phyloP scores from a whole-genome alignment of 495 filamentous ascomycete genomes.

The Letharia columbiana region DNA sequence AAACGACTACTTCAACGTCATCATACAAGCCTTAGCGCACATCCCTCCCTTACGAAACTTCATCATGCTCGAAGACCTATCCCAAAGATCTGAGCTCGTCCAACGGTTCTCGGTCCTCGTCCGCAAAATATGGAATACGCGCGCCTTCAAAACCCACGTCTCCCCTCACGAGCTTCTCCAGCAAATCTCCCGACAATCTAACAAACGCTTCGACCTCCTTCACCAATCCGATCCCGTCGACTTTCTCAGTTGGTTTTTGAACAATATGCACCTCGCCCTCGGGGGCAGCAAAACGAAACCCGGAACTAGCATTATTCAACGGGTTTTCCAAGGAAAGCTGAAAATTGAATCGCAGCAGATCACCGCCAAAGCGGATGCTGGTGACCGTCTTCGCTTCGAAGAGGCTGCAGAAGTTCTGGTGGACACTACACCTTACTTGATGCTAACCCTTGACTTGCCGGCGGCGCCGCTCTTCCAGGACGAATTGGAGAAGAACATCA shows the following conservation, averaged over 20 bases:
- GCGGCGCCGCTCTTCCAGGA: constrained; percentile 96
- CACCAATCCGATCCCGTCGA: constrained; percentile 91
- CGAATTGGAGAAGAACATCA: constrained; percentile 81
- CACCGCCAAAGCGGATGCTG: constrained; percentile 80
- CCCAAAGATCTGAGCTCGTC: constrained; percentile 48
- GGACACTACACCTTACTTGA: constrained; percentile 67
- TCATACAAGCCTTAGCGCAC: constrained; percentile 89
- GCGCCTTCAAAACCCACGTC: constrained; percentile 93
- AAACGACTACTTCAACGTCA: constrained; percentile 96
- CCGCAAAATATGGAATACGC: constrained; percentile 96
- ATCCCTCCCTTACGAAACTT: constrained; percentile 85
- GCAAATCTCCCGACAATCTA: constrained; percentile 81
- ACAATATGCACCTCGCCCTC: constrained; percentile 84
- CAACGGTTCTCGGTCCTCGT: constrained; percentile 84
- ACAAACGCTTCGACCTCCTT: constrained; percentile 86
- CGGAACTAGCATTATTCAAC: constrained; percentile 66
- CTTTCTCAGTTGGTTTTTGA: constrained; percentile 94
- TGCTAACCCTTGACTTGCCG: constrained; percentile 87
- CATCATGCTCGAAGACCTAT: constrained; percentile 77
- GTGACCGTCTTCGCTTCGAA: constrained; percentile 86
- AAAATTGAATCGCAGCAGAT: constrained; percentile 92
- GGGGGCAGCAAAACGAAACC: constrained; percentile 86
- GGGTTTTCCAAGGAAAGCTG: constrained; percentile 85
- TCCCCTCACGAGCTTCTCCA: constrained; percentile 96
- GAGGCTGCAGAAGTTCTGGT: constrained; percentile 76